A percentile compares a stretch with the other conserved stretches of the same genome.
These are phyloP conservation scores for Lagerstroemia speciosa DNA, from an alignment of 345 rosid genomes.

Conservation along the genomic window DNA sequence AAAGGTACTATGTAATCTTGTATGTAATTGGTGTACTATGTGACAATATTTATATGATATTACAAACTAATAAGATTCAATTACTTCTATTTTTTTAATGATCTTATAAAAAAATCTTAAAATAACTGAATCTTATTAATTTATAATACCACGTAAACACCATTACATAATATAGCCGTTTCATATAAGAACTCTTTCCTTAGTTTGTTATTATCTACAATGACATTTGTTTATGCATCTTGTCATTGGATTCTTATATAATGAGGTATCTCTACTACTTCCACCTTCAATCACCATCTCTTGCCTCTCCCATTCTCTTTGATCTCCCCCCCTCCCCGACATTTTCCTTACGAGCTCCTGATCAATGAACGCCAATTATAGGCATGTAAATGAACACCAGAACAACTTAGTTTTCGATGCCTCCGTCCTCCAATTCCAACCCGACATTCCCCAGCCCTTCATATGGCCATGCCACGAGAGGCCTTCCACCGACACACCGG, in stretches of 20 bases:
- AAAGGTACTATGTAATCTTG: no score
- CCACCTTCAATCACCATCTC: neutral
- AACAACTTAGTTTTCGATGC: slow-evolving; percentile 42
- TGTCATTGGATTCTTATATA: neutral
- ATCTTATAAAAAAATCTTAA: no score
- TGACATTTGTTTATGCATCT: no score
- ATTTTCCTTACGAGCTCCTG: neutral
- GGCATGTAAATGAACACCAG: neutral
- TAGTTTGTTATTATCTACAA: no score
- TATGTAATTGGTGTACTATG: no score
- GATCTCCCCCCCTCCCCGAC: neutral
- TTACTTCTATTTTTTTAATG: no score
- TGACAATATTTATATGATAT: no score
- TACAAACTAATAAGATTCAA: no score
- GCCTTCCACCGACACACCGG: slow-evolving; percentile 29
- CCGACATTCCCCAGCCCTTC: slow-evolving; percentile 56
- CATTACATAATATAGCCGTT: no score
- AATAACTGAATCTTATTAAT: no score
- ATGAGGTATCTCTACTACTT: neutral
- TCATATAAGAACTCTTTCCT: no score
- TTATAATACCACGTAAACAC: no score
- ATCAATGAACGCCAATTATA: neutral
- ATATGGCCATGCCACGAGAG: slow-evolving; percentile 73
- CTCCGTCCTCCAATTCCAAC: slow-evolving; percentile 23
- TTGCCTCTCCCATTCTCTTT: neutral